phyloP scores from a whole-genome alignment of 108 stramenopile genomes.

The Mediolabrus comicus region DNA sequence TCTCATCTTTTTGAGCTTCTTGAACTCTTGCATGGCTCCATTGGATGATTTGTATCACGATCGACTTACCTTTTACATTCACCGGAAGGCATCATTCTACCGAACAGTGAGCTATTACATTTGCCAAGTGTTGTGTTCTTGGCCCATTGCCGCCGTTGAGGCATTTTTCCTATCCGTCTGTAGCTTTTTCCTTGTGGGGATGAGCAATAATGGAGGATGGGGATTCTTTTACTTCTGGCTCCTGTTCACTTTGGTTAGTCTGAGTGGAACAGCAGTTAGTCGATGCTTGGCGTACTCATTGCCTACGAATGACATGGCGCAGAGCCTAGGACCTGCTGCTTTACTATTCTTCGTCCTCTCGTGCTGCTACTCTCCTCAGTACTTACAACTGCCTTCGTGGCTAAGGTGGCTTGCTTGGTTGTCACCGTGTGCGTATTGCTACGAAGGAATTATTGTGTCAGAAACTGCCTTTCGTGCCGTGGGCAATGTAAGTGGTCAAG shows the following conservation, averaged over 20 bases:
- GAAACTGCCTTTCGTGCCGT: not conserved
- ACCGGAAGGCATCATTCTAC: not conserved
- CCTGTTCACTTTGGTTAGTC: not conserved
- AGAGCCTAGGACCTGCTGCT: not conserved
- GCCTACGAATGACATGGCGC: not conserved
- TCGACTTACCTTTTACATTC: conserved; percentile 6
- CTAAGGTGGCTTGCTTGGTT: conserved; percentile 1
- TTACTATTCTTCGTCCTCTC: not conserved
- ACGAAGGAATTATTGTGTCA: not conserved
- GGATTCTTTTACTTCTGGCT: not conserved
- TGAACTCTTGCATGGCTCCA: not conserved
- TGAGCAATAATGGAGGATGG: not conserved
- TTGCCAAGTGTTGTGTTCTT: not conserved
- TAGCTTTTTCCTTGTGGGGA: not conserved
- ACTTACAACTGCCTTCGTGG: not conserved
- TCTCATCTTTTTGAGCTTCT: conserved; percentile 1
- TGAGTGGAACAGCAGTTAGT: not conserved
- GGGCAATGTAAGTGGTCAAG: not conserved
- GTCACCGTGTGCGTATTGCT: conserved; percentile 4
- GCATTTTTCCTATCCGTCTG: not conserved
- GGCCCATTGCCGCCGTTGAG: not conserved
- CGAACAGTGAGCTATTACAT: not conserved
- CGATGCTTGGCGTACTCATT: not conserved
- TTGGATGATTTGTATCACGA: not conserved
- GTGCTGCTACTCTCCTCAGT: not conserved